phyloP scores from a whole-genome alignment of 208 protist species.

The Leishmania tarentolae region DNA sequence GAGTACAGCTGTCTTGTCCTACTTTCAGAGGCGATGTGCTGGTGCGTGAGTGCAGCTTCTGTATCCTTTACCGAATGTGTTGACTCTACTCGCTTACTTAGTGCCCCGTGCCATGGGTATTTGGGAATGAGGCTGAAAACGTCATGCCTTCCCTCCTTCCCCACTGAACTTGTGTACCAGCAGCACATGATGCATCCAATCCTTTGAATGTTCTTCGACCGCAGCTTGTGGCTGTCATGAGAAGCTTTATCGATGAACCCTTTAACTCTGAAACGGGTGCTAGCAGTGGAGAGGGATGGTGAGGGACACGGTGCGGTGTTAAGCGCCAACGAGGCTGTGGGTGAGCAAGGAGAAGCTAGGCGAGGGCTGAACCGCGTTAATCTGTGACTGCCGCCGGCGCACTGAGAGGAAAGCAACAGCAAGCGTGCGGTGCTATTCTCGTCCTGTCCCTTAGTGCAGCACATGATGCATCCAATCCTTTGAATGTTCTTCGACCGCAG shows the following conservation, averaged over 20 bases:
- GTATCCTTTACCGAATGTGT: background rate
- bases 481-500: conserved; percentile 29
- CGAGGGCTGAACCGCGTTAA: too few relatives aligned
- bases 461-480: conserved; percentile 17
- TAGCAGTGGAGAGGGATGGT: background rate
- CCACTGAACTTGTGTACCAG: background rate
- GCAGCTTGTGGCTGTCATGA: conserved; percentile 13
- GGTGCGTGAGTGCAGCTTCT: background rate
- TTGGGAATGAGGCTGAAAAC: background rate
- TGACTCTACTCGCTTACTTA: background rate
- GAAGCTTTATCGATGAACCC: conserved; percentile 26
- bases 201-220: conserved; percentile 35
- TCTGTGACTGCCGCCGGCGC: too few relatives aligned
- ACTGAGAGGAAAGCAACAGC: too few relatives aligned
- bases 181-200: conserved; percentile 4
- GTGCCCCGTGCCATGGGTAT: background rate
- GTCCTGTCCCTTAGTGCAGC: too few relatives aligned
- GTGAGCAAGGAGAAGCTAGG: too few relatives aligned
- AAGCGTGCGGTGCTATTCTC: too few relatives aligned
- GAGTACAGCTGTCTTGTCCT: background rate
- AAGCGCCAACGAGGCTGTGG: background rate
- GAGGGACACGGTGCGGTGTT: background rate
- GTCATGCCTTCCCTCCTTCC: background rate
- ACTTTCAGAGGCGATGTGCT: background rate
- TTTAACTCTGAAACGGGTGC: conserved; percentile 30